Base-by-base conservation (phyloP, 2,329 filamentous ascomycete species). In the Alternaria infectoria region DNA sequence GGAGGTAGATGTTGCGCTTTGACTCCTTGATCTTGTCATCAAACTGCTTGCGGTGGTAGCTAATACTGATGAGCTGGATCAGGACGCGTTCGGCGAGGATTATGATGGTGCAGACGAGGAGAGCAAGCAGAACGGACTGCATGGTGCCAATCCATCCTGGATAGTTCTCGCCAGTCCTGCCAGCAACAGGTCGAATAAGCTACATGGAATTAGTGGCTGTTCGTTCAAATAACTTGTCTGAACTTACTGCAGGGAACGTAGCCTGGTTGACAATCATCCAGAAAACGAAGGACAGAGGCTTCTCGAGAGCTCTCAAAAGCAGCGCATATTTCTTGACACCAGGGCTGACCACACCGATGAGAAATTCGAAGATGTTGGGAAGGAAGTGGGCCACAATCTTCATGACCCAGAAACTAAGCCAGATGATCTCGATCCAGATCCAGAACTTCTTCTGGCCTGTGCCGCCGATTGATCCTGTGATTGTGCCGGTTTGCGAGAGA, bases 11-110 rank as follows among this genome's bases (percentile, higher is more conserved):
- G 69, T 95, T 92, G 60, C 88, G 90, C 83, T 99, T 98, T 23
- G 93, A 97, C 45, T 93, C 90, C 79, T 93, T 92, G 84, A 99
- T 98, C 75, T 86, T 86, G 26, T 89, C 88, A 71, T 91, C 89
- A 79, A 96, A 96, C 50, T 93, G 93, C 69, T 93, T 89, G 74
- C 93, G 90, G 78, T 96, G 92, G 77, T 96, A 96, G 64, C 90
- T 91, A 78, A 96, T 91, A 74, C 91, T 92, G 77, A 96, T 93
- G 64, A 95, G 84, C 79, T 95, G 92, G 32, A 96, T 90, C 67
- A 95, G 85, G 62, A 90, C 84, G 80, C 93, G 93, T 80, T 96
- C 92, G n/a, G 83, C 88, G 15, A 95, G 85, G 64, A 92, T 89
- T 17, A 95, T 86, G 54, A 90, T 84, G 0, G 90, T 87, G 10